These are phyloP conservation scores for Micractinium conductrix DNA, from an alignment of 139 green algal genomes.

Conservation along the genomic window DNA sequence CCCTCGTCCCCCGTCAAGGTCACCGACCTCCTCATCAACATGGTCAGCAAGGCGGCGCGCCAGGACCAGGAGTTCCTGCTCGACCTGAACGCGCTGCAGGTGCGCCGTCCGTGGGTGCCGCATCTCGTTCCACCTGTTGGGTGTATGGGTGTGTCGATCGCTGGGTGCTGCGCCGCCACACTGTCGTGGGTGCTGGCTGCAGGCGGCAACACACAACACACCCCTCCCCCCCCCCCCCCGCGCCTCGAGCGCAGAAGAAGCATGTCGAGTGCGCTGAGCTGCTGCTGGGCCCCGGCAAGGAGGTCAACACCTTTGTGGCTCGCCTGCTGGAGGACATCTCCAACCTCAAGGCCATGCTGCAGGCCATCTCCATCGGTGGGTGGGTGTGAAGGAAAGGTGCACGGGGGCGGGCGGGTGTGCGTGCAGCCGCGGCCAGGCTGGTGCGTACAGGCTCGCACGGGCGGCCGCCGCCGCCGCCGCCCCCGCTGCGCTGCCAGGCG, in stretches of 20 bases:
- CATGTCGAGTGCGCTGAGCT: constrained; percentile 84
- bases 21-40: constrained; percentile 94
- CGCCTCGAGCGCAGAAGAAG: constrained; percentile 79
- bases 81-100: constrained; percentile 67
- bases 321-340: constrained; percentile 85
- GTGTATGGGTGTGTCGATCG: not conserved
- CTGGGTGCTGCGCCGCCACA: not conserved
- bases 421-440: too few relatives aligned
- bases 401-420: too few relatives aligned
- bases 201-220: not conserved
- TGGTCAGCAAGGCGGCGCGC: constrained; percentile 75
- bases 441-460: not conserved
- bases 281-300: constrained; percentile 75
- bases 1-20: constrained; percentile 73
- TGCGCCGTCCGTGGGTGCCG: not conserved
- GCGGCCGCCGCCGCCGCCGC: not conserved
- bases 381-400: too few relatives aligned
- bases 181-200: not conserved
- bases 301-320: constrained; percentile 80
- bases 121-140: not conserved
- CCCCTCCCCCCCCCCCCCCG: not conserved
- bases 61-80: constrained; percentile 83
- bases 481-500: not conserved
- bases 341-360: constrained; percentile 96
- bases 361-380: constrained; percentile 86